Base-by-base conservation (phyloP, 192 early-diverging fungal species). In the Linnemannia zychae region DNA sequence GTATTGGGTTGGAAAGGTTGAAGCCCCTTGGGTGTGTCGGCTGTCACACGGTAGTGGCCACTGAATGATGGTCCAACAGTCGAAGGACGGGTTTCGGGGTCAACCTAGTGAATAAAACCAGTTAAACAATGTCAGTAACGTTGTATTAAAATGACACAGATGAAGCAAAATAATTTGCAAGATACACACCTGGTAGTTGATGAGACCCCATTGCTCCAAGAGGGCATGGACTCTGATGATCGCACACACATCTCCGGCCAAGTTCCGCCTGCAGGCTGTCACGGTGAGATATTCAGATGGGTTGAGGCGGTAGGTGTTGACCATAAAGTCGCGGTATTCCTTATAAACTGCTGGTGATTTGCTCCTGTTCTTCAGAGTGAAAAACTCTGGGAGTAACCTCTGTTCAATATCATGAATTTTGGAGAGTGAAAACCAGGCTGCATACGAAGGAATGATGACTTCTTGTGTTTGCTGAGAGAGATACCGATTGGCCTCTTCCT, bases 181-280 rank as follows among this genome's bases (percentile, higher is more conserved):
- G 28, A 7, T 13, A 48, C 16, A 34, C 84, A 97, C 96, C 92
- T 99, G 97, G 88, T 98, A 97, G 88, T 99, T 99, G 81, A 99
- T 96, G 38, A 99, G 89, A 2, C 99, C 99, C 99, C 99, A 99
- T 85, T 99, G 98, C 88, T 99, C 98, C 67, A 99, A 90, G 76
- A 99, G 98, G 4, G 98, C 96, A 89, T 99, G 99, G 6, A 99
- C 97, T 67, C 99, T 91, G 88, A 99, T 97, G 72, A 99, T 99
- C 4, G 98, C 96, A 82, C 99, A 98, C 11, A 99, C 99, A 90
- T 99, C 99, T 33, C 99, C 99, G 0, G 97, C 97, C 79, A 99
- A 89, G 87, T 99, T 99, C 33, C 99, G 90, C 68, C 98, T 88
- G 88, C 97, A 99, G 2, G 99, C 99, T 6, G 99, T 99, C 13